Percentiles rank a stretch among this genome's conserved stretches.
Evolutionary conservation across 2,329 filamentous ascomycete species (phyloP).

Genomic region (Fusarium mangiferae): DNA sequence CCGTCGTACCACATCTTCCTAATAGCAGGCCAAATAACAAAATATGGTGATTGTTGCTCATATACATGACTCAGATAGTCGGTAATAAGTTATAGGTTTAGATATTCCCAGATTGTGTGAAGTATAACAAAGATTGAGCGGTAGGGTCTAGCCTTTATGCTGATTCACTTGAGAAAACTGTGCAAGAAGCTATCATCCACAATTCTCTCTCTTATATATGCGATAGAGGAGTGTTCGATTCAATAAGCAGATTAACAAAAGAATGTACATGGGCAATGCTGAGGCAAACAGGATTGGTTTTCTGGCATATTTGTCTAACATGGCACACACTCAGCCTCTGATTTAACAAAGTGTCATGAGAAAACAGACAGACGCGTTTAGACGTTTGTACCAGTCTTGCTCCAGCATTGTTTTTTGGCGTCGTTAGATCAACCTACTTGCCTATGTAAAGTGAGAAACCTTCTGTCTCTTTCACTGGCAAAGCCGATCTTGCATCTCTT

Average conservation of each 20-base stretch:
- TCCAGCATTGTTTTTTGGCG: neutral
- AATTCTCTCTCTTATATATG: neutral
- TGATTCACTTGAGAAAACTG: neutral
- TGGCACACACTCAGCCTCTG: neutral
- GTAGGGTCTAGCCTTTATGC: neutral
- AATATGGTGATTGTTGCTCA: neutral
- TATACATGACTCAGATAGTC: neutral
- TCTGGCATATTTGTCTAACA: neutral
- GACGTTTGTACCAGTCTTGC: neutral
- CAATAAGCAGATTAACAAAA: neutral
- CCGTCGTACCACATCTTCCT: too few species aligned
- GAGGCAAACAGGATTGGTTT: neutral
- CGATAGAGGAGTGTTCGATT: neutral
- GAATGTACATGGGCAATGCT: neutral
- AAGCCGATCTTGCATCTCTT: neutral
- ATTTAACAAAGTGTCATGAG: neutral
- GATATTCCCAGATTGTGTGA: neutral
- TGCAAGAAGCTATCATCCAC: neutral
- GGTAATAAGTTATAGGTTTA: neutral
- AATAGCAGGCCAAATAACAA: neutral
- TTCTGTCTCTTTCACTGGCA: neutral
- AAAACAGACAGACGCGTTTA: neutral
- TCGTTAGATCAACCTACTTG: neutral
- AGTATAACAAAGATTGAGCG: neutral
- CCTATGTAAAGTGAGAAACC: neutral